A percentile compares a stretch with the other conserved stretches of the same genome.
Conservation (phyloP, 768 basidiomycete species). For the Coprinopsis strossmayeri region DNA sequence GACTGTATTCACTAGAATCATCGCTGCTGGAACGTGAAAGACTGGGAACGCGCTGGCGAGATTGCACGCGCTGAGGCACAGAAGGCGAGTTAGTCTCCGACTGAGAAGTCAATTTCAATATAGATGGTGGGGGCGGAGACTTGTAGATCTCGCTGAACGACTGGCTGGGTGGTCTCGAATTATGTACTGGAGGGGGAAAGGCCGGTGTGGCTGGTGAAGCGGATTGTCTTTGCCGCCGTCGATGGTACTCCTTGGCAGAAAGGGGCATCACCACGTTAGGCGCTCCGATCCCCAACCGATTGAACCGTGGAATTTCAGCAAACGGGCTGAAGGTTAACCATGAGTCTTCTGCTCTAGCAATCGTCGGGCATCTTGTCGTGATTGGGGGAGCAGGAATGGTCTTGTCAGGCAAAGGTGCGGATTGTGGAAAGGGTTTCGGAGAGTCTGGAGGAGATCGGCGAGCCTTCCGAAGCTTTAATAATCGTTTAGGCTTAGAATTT, state of each 20-base stretch:
- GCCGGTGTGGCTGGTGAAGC: too few species aligned
- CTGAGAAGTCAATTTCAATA: too few species aligned
- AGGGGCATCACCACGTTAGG: conserved; percentile 35
- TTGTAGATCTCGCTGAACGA: too few species aligned
- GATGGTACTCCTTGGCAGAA: conserved; percentile 25
- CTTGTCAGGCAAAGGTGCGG: conserved; percentile 4
- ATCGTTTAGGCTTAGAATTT: too few species aligned
- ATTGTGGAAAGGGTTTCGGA: too few species aligned
- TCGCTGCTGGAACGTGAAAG: neutral
- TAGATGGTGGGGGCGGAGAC: neutral
- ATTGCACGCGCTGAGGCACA: too few species aligned
- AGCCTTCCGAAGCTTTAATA: too few species aligned
- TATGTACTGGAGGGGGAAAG: too few species aligned
- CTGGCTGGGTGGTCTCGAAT: too few species aligned
- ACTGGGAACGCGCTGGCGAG: neutral
- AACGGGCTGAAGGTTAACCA: conserved; percentile 33
- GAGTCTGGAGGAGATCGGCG: too few species aligned
- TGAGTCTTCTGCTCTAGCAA: conserved; percentile 15
- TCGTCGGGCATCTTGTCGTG: neutral
- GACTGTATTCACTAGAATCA: neutral
- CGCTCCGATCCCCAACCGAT: conserved; percentile 27
- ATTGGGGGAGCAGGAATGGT: neutral
- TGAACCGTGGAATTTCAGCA: conserved; percentile 32
- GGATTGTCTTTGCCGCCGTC: too few species aligned
- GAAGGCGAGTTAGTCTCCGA: too few species aligned